Conservation (phyloP, 257 asterid genomes). For the Leonotis leonurus region DNA sequence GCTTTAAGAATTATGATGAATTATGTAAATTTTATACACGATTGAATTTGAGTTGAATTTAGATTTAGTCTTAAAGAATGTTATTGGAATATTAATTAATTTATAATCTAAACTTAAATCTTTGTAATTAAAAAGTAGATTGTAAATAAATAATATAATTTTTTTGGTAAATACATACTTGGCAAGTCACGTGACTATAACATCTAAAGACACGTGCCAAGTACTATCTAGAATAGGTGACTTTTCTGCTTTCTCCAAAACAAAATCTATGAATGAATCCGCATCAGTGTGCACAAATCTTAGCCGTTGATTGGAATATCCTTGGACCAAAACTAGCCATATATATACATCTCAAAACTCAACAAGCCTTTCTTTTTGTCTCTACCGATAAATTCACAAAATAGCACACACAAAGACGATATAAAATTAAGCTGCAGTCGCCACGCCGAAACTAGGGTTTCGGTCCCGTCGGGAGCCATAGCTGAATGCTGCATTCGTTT, state of each 20-base stretch:
- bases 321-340: constrained; percentile 13
- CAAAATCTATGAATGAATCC: background rate
- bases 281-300: background rate
- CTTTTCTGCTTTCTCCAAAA: background rate
- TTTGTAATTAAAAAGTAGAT: no score
- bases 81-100: no score
- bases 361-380: constrained; percentile 25
- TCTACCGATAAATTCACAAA: background rate
- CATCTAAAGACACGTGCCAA: constrained; percentile 12
- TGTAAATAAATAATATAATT: no score
- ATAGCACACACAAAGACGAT: background rate
- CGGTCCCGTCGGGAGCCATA: constrained; percentile 3
- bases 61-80: no score
- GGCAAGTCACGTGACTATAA: background rate
- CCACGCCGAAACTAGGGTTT: constrained; percentile 30
- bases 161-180: no score
- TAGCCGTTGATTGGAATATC: constrained; percentile 30
- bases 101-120: no score
- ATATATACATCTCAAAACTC: constrained; percentile 5
- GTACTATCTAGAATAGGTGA: background rate
- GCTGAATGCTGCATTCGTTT: constrained; percentile 18
- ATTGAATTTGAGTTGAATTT: no score
- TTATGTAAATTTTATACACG: no score
- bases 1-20: no score
- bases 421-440: constrained; percentile 5